Base-by-base conservation (phyloP, 805 yeast species). In the Metschnikowia lochheadii region DNA sequence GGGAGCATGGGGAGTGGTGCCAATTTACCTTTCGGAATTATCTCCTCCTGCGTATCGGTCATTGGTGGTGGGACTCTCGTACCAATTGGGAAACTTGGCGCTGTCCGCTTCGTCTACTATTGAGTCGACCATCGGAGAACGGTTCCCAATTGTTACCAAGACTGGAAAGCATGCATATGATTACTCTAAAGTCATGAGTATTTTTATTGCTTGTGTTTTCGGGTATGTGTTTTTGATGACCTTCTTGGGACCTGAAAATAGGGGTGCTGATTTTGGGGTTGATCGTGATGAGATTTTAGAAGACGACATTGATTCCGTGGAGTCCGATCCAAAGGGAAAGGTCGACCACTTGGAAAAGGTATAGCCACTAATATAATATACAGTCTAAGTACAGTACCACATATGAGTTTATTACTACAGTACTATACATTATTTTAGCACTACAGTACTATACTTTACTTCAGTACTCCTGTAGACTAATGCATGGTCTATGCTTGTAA, bases 1-100 rank as follows among this genome's bases (percentile, higher is more conserved):
- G 71, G 90, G 89, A 33, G 83, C 83, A 5, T 85, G 88, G 86
- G 89, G 90, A 54, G 80, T 85, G 44, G 73, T 81, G 11, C 88
- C 90, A 15, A 77, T 83, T 40, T 83, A 84, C 64, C 68, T 85
- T 38, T 72, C 83, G 31, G 91, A 85, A 64, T 70, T 85, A 45
- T 78, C 87, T 13, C 67, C 68, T 18, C 66, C 71, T 14, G 60
- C 57, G 13, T 85, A 83, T 42, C 50, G 56, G 31, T 37, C 56
- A 5, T 50, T 55, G 49, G 58, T 55, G 47, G 56, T 53, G n/a
- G 58, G 58, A 3, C 65, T 82, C 21, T 76, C 82, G 8, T 85
- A 85, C 62, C 90, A 85, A 66, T 75, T 85, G 51, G 90, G 90
- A 69, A 84, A 85, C 64, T 75, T 85, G 60, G 87, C 84, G 0